These are phyloP conservation scores for Coffea eugenioides DNA, from an alignment of 257 asterid species.

Conservation along the genomic window DNA sequence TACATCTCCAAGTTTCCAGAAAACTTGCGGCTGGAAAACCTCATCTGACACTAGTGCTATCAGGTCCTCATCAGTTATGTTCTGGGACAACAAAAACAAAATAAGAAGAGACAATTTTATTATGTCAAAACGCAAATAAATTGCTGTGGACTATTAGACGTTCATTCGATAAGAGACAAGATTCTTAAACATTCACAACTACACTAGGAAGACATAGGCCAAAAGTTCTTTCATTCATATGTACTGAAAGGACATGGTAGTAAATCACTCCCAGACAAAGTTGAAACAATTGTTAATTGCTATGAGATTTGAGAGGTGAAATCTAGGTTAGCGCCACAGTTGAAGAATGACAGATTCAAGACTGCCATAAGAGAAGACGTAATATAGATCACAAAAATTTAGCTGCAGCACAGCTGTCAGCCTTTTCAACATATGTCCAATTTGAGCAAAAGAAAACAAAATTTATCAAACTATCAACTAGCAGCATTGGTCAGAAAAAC, in stretches of 20 bases:
- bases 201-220: background rate
- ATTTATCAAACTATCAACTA: background rate
- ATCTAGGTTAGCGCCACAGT: background rate
- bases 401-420: background rate
- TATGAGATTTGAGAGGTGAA: background rate
- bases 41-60: slow-evolving; percentile 80
- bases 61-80: slow-evolving; percentile 74
- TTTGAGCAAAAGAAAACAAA: background rate
- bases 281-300: background rate
- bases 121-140: background rate
- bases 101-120: background rate
- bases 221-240: background rate
- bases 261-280: background rate
- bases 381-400: background rate
- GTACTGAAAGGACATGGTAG: background rate
- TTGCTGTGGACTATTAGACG: background rate
- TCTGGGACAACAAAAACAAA: slow-evolving; percentile 39
- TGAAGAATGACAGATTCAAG: background rate
- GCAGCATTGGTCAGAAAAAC: background rate
- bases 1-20: slow-evolving; percentile 77
- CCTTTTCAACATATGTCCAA: background rate
- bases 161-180: background rate
- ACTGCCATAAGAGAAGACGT: background rate
- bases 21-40: slow-evolving; percentile 78
- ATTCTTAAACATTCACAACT: background rate